These are phyloP conservation scores for Euptelea pleiosperma DNA, from an alignment of 164 flowering plant species.

Conservation along the genomic window DNA sequence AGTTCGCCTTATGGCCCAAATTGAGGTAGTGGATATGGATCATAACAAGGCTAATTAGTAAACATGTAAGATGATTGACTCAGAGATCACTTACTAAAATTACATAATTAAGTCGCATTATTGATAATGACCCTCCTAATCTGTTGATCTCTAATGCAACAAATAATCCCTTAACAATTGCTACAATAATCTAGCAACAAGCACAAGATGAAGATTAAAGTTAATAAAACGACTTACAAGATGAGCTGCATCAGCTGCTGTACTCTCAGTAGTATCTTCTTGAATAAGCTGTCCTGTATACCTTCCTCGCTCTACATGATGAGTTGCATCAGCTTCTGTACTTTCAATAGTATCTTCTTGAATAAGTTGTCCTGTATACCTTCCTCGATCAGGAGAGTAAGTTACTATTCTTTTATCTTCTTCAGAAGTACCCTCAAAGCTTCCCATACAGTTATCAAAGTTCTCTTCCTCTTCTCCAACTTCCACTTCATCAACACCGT, in stretches of 20 bases:
- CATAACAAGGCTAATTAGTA: neutral
- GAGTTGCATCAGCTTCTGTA: conserved; percentile 15
- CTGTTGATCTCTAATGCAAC: neutral
- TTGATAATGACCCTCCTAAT: conserved; percentile 2
- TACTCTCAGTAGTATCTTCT: conserved; percentile 10
- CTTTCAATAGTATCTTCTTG: conserved; percentile 14
- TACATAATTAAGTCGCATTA: neutral
- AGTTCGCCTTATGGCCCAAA: too few relatives aligned
- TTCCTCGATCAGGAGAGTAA: conserved; percentile 18
- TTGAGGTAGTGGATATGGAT: neutral
- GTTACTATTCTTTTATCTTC: conserved; percentile 31
- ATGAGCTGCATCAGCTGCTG: conserved; percentile 16
- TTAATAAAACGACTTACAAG: conserved; percentile 32
- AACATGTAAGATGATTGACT: too few relatives aligned
- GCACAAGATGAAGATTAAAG: neutral
- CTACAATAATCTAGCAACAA: neutral
- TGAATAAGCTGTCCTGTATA: conserved; percentile 20
- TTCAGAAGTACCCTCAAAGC: conserved; percentile 29
- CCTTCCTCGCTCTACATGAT: conserved; percentile 31
- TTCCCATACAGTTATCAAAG: conserved; percentile 23
- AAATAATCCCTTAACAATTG: neutral
- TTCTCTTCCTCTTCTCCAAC: conserved; percentile 25
- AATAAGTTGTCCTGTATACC: conserved; percentile 18
- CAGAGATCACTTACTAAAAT: too few relatives aligned
- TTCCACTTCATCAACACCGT: conserved; percentile 22